phyloP scores from a whole-genome alignment of 176 grass and related monocot genomes.

The Saccharum officinarum region DNA sequence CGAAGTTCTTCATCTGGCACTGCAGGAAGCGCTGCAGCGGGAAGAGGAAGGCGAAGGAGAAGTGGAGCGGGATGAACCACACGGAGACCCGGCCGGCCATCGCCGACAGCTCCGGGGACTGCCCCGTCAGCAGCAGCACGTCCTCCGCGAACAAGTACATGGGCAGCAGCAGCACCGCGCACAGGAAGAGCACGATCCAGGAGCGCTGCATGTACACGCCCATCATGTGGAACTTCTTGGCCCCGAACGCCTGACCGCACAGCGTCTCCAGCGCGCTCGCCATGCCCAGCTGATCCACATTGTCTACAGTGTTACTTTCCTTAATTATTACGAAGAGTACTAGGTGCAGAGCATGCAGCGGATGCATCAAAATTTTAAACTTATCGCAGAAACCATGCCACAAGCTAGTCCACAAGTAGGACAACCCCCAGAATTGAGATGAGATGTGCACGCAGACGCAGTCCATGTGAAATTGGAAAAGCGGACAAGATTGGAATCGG shows the following conservation, averaged over 20 bases:
- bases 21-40: constrained; percentile 92
- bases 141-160: constrained; percentile 83
- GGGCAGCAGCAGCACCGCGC: constrained; percentile 72
- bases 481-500: no score
- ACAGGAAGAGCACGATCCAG: constrained; percentile 80
- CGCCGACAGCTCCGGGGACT: constrained; percentile 63
- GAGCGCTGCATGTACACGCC: constrained; percentile 97
- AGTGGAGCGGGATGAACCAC: constrained; percentile 95
- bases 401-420: no score
- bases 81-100: constrained; percentile 65
- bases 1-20: constrained; percentile 87
- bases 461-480: no score
- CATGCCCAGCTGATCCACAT: constrained; percentile 70
- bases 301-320: no score
- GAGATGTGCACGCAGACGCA: no score
- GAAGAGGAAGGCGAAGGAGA: constrained; percentile 93
- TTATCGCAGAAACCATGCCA: no score
- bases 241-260: constrained; percentile 58
- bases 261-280: constrained; percentile 69
- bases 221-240: constrained; percentile 83
- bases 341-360: no score
- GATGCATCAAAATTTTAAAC: no score
- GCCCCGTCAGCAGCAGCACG: constrained; percentile 65
- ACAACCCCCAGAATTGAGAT: no score
- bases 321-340: no score